Evolutionary conservation across 140 eudicot species (phyloP), one percentile per base, ranked within the genome.

Genomic region (Flaveria floridana): DNA sequence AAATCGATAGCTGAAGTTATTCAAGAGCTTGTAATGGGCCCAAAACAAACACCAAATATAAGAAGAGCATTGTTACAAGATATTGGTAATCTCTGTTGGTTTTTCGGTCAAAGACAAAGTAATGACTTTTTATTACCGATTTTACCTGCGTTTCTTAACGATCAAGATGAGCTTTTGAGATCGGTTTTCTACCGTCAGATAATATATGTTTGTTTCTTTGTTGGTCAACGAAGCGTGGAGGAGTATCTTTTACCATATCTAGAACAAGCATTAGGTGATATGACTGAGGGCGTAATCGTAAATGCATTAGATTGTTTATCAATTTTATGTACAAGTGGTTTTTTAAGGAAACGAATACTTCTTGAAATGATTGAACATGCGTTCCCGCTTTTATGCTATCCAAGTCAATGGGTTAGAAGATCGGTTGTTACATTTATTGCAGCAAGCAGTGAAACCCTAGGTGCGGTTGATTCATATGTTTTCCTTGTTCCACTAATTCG

Each of bases 21-120:
- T 81, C 99, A 94, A 83, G 99, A 94, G 81, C 99, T 94, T 37
- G 99, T 94, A 26, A 94, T 94, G 99, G 97, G 99, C 12, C 97
- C 99, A 9, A 94, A 90, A 78, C 99, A 94, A 84, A 88, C 97
- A 18, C 99, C 97, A 8, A 90, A 94, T 83, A 94, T 94, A 19
- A 84, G 97, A 78, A 90, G 99, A 78, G 99, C 97, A 7, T 95
- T 90, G 39, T 79, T 94, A 80, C 91, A 86, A 82, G 97, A 94
- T 78, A 82, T 94, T n/a, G 96, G 97, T 28, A 85, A 89, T 80
- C 87, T 94, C 63, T 94, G 97, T 71, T 94, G 97, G 91, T 94
- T 94, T 78, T 90, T 94, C 55, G 99, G 99, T 58, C 99, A 90
- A 79, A 87, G 87, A 66, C 99, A 89, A 70, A 90, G 99, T 69